Conservation (phyloP, 345 rosid genomes). For the Ceriops decandra region DNA sequence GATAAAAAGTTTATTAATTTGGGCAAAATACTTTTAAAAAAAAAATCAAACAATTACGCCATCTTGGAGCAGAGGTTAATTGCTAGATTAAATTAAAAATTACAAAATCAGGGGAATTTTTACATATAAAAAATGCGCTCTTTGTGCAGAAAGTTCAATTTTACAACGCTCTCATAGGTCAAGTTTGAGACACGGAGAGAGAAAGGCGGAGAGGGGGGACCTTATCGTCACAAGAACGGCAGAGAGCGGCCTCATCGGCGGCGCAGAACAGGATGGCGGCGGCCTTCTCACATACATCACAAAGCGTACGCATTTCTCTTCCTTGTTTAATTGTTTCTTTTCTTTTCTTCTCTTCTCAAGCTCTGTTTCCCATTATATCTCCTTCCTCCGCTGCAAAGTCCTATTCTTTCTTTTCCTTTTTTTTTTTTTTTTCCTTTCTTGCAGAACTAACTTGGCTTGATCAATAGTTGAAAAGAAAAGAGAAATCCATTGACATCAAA, state of each 20-base stretch:
- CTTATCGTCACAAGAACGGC: constrained; percentile 78
- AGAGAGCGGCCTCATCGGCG: constrained; percentile 85
- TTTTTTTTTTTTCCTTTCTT: too few relatives aligned
- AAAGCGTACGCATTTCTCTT: constrained; percentile 57
- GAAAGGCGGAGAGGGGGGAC: constrained; percentile 12
- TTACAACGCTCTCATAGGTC: background rate
- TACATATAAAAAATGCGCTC: background rate
- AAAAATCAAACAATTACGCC: background rate
- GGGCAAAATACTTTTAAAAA: background rate
- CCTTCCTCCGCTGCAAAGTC: background rate
- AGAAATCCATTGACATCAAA: background rate
- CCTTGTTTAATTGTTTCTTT: background rate
- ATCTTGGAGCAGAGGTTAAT: background rate
- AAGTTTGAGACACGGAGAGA: background rate
- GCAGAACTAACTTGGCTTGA: background rate
- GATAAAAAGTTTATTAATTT: background rate
- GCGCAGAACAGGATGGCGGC: constrained; percentile 86
- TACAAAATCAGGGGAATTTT: background rate
- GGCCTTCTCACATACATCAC: constrained; percentile 71
- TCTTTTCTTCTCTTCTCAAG: background rate
- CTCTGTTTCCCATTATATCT: background rate
- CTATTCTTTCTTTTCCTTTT: background rate
- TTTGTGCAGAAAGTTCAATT: background rate
- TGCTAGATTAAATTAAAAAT: background rate
- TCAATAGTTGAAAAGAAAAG: background rate